Evolutionary conservation across 495 filamentous ascomycete species (phyloP).

Genomic region (Pyronema domesticum): DNA sequence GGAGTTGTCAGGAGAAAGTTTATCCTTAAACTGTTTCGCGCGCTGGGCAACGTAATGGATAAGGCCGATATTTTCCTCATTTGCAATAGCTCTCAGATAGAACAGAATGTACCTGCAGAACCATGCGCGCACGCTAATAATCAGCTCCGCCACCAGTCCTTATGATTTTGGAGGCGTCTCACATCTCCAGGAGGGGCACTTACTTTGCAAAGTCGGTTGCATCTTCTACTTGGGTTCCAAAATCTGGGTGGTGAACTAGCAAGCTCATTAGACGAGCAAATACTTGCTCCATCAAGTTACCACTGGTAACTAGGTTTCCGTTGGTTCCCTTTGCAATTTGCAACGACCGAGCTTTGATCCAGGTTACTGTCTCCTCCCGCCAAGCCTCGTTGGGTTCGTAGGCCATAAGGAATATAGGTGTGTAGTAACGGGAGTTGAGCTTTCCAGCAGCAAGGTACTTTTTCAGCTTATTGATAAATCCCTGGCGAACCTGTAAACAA

Average conservation of each 20-base stretch:
- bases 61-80: constrained; percentile 65
- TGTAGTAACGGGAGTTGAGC: constrained; percentile 64
- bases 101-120: constrained; percentile 57
- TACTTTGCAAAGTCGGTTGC: constrained; percentile 54
- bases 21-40: constrained; percentile 77
- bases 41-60: constrained; percentile 87
- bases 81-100: constrained; percentile 69
- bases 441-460: constrained; percentile 58
- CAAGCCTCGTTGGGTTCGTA: constrained; percentile 61
- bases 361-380: constrained; percentile 58
- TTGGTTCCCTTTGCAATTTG: constrained; percentile 28
- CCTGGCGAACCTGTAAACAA: constrained; percentile 50
- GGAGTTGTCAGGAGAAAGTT: constrained; percentile 38
- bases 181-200: constrained; percentile 4
- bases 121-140: constrained; percentile 23
- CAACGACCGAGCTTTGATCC: constrained; percentile 62
- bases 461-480: constrained; percentile 67
- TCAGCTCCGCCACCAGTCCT: constrained; percentile 21
- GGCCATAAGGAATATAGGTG: constrained; percentile 70
- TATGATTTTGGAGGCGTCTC: not conserved
- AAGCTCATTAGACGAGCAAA: constrained; percentile 73
- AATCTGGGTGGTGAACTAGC: constrained; percentile 91
- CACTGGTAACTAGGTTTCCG: constrained; percentile 26
- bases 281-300: constrained; percentile 60
- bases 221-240: constrained; percentile 46